phyloP scores from a whole-genome alignment of 2,329 filamentous ascomycete species.

The Hypoxylon sp. region DNA sequence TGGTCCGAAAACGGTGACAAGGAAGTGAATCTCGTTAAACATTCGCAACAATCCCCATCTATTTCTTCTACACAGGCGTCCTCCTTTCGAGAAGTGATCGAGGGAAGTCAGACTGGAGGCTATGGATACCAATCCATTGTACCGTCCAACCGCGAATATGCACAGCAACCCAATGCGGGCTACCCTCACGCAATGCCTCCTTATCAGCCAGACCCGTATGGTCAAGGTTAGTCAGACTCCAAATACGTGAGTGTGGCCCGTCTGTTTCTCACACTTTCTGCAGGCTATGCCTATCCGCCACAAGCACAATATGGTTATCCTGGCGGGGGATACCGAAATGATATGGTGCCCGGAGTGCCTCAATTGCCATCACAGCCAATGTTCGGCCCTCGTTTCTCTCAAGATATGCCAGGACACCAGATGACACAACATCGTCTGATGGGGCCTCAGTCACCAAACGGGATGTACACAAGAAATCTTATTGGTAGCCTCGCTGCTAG shows the following conservation, averaged over 20 bases:
- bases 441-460: conserved; percentile 68
- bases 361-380: conserved; percentile 51
- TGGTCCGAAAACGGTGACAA: conserved; percentile 75
- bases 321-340: conserved; percentile 47
- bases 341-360: conserved; percentile 47
- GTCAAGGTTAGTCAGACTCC: conserved; percentile 45
- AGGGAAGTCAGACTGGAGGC: conserved; percentile 46
- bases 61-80: conserved; percentile 85
- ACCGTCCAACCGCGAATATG: conserved; percentile 50
- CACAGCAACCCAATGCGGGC: conserved; percentile 44
- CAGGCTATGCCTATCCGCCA: conserved; percentile 49
- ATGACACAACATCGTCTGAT: conserved; percentile 53
- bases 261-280: conserved; percentile 32
- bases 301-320: conserved; percentile 51
- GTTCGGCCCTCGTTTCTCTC: conserved; percentile 52
- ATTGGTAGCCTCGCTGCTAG: conserved; percentile 93
- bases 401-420: conserved; percentile 55
- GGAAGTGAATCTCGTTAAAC: conserved; percentile 76
- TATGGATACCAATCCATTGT: conserved; percentile 52
- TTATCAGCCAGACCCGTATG: conserved; percentile 50
- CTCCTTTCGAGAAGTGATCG: conserved; percentile 68
- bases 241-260: not conserved
- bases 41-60: conserved; percentile 75
- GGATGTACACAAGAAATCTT: conserved; percentile 94
- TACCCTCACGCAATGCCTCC: conserved; percentile 49